Evolutionary conservation across 305 asterid genomes (phyloP).

Genomic region (Fraxinus velutina): DNA sequence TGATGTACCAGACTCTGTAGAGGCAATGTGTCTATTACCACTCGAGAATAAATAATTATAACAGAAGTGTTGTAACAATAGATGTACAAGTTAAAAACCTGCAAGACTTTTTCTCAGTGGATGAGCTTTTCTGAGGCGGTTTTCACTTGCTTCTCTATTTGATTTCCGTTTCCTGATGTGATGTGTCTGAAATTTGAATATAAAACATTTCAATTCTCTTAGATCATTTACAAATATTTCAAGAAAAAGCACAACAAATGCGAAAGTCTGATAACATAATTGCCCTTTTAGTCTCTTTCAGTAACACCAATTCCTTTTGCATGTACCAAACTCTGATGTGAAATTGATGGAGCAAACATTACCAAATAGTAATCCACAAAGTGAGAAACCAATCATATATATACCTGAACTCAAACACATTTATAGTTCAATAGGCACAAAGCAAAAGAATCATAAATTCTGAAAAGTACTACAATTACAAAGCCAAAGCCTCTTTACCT

Average conservation of each 20-base stretch:
- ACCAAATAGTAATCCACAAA: background rate
- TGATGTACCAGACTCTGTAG: constrained; percentile 71
- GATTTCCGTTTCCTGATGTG: constrained; percentile 30
- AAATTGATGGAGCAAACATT: background rate
- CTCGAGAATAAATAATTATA: constrained; percentile 7
- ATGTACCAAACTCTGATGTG: background rate
- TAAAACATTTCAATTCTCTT: background rate
- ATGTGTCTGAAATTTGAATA: constrained; percentile 35
- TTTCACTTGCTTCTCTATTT: constrained; percentile 34
- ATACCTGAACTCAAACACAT: background rate
- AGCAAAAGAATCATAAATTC: background rate
- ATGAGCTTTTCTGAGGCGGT: constrained; percentile 48
- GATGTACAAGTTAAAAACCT: constrained; percentile 50
- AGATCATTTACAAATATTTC: background rate
- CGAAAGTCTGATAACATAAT: background rate
- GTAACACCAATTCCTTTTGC: background rate
- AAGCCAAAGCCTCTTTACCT: background rate
- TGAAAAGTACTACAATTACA: background rate
- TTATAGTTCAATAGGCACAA: background rate
- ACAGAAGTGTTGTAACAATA: background rate
- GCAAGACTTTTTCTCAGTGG: constrained; percentile 70
- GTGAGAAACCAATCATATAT: background rate
- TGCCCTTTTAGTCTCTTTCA: background rate
- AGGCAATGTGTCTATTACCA: constrained; percentile 26
- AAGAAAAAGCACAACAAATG: background rate